Evolutionary conservation across 768 basidiomycete genomes (phyloP).

Genomic region (Grammothele lineata): DNA sequence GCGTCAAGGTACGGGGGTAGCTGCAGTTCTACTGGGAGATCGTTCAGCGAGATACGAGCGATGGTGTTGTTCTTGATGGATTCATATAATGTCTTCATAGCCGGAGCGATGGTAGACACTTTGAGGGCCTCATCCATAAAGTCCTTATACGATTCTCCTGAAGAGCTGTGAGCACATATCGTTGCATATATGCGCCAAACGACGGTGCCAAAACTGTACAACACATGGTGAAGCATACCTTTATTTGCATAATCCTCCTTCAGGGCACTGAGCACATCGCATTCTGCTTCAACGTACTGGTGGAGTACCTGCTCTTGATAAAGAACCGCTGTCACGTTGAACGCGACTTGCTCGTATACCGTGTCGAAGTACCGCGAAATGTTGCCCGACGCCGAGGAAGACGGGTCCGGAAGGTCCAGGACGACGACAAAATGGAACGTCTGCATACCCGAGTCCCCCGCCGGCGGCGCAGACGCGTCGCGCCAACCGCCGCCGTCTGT

Average conservation of each 20-base stretch:
- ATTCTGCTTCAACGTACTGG: constrained; percentile 83
- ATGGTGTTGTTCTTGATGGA: constrained; percentile 72
- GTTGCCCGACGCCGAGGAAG: constrained; percentile 75
- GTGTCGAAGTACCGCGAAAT: constrained; percentile 78
- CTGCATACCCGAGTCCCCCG: constrained; percentile 47
- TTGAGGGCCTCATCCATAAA: constrained; percentile 57
- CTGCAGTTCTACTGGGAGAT: constrained; percentile 80
- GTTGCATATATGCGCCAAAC: not conserved
- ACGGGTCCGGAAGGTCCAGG: constrained; percentile 86
- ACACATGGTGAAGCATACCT: too few species aligned
- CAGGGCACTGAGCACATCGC: constrained; percentile 62
- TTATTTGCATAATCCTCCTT: constrained; percentile 67
- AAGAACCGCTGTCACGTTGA: constrained; percentile 87
- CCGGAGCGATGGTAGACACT: constrained; percentile 65
- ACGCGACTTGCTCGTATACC: constrained; percentile 85
- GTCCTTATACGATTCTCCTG: constrained; percentile 57
- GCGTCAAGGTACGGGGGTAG: constrained; percentile 78
- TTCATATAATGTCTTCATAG: constrained; percentile 79
- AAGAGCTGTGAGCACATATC: not conserved
- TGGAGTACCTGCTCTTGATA: constrained; percentile 87
- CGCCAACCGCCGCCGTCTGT: not conserved
- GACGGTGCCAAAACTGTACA: not conserved
- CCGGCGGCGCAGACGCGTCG: not conserved
- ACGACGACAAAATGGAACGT: constrained; percentile 87
- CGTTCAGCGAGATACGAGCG: constrained; percentile 73